Conservation (phyloP, 495 filamentous ascomycete species). For the Neurospora sp. region DNA sequence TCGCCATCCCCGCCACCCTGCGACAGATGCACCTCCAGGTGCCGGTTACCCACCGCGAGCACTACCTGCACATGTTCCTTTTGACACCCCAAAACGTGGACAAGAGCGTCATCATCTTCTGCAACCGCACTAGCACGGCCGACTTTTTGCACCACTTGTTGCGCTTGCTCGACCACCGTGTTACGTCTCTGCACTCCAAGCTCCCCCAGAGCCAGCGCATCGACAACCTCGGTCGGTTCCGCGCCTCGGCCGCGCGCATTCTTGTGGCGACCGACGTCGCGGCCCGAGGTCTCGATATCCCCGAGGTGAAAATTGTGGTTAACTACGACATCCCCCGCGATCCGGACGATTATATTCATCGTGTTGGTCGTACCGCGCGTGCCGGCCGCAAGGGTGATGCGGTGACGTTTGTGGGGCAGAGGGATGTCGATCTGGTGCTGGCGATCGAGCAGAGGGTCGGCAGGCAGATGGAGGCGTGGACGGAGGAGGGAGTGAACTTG, state of each 20-base stretch:
- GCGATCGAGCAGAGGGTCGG: conserved; percentile 83
- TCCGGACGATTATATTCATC: conserved; percentile 95
- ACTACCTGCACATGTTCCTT: conserved; percentile 85
- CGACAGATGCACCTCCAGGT: conserved; percentile 78
- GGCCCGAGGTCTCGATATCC: conserved; percentile 92
- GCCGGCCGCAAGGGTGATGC: conserved; percentile 74
- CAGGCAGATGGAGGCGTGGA: conserved; percentile 66
- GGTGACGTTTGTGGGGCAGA: conserved; percentile 83
- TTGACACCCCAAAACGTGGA: conserved; percentile 64
- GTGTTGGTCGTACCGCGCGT: conserved; percentile 89
- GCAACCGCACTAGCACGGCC: conserved; percentile 83
- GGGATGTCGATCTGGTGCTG: conserved; percentile 77
- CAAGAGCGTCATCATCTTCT: conserved; percentile 82
- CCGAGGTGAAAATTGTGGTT: conserved; percentile 77
- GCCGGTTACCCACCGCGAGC: conserved; percentile 81
- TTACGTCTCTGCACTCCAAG: conserved; percentile 80
- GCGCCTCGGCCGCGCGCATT: conserved; percentile 81
- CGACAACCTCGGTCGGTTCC: conserved; percentile 81
- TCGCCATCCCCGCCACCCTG: conserved; percentile 70
- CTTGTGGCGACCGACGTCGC: conserved; percentile 95
- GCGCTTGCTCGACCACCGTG: conserved; percentile 73
- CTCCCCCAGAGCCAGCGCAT: conserved; percentile 75
- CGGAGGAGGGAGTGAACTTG: conserved; percentile 81
- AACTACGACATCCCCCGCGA: conserved; percentile 95
- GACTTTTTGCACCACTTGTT: conserved; percentile 80